Base-by-base conservation (phyloP, 179 eudicot species). In the Actinidia chinensis region DNA sequence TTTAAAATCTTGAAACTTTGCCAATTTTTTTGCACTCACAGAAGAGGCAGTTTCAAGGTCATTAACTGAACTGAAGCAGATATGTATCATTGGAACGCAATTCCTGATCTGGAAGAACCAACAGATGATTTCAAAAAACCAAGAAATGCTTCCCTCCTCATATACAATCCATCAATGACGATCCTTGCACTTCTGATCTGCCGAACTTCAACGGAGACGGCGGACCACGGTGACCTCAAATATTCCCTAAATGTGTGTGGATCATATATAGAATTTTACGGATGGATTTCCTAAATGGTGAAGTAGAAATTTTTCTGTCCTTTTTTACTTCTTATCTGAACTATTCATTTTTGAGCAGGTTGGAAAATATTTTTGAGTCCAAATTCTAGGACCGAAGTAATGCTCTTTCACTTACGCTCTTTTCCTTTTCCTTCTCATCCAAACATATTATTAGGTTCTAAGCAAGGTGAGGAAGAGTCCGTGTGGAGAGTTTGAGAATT, bases 71-170 rank as follows among this genome's bases (percentile, higher is more conserved):
- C 23, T 48, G 86, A 83, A 68, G 82, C 78, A 54, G 87, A 86
- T 44, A 81, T 73, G 52, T 86, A n/a, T 87, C 48, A 86, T 86
- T 47, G 89, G 87, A 18, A 82, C 87, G 85, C 82, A 22, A 86
- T 86, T 68, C 89, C 89, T 23, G 86, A 80, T 40, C n/a, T n/a
- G n/a, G 73, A 76, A 43, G 85, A 86, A 65, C 66, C 74, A 74
- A 51, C 74, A 42, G 83, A 80, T 59, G 81, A 79, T 50, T 70
- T 83, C 79, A 82, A 77, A 58, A 79, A 48, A n/a, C 61, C 85
- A 86, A 81, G 85, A 86, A 14, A 42, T 44, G 67, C 55, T 46
- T 78, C 64, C 77, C 69, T 33, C 87, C 11, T 54, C n/a, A n/a
- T n/a, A 46, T 77, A 48, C 69, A 72, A 73, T n/a, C 71, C 77